Base-by-base conservation (phyloP, 768 basidiomycete genomes). In the Rhodotorula sphaerocarpa region DNA sequence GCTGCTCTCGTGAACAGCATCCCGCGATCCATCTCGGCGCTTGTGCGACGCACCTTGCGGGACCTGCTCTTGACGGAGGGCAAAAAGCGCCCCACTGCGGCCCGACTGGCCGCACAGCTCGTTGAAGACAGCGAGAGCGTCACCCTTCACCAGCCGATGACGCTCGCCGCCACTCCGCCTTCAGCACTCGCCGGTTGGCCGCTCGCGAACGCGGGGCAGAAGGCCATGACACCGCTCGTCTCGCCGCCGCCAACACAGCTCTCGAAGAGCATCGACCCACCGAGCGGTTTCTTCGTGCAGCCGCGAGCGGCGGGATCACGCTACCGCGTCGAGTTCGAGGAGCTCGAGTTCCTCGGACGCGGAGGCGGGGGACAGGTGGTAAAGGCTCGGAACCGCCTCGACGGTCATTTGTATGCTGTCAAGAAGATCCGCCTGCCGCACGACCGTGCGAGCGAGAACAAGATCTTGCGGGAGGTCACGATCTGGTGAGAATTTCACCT, bases 321-420 rank as follows among this genome's bases (percentile, higher is more conserved):
- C 14, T 72, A 72, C 42, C 45, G 68, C 7, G 55, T 44, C 45
- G 72, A 73, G 50, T 73, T 73, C 50, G 70, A 71, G 54, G 71
- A 72, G 57, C 65, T 72, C n/a, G 69, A 70, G 53, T 69, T 69
- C 43, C 54, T 70, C 21, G 71, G 69, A 2, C 53, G 58, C 18
- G 72, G 72, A 7, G 72, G 72, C 10, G 70, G 70, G n/a, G 72
- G 72, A 3, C 69, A 71, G 50, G 72, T 73, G 34, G 72, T 73
- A 50, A 73, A 73, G 53, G 72, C 72, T 20, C 39, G 69, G 34
- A 73, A 73, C 50, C 53, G 65, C 20, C 64, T 73, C 41, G 72
- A 73, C 42, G 68, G 67, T 2, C 53, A 65, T 27, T 33, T 55
- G 7, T 55, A 68, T 53, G 72, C 72, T 4, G 59, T 73, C 59